These are phyloP conservation scores for Prunus salicina DNA, from an alignment of 306 rosid species.

Conservation along the genomic window DNA sequence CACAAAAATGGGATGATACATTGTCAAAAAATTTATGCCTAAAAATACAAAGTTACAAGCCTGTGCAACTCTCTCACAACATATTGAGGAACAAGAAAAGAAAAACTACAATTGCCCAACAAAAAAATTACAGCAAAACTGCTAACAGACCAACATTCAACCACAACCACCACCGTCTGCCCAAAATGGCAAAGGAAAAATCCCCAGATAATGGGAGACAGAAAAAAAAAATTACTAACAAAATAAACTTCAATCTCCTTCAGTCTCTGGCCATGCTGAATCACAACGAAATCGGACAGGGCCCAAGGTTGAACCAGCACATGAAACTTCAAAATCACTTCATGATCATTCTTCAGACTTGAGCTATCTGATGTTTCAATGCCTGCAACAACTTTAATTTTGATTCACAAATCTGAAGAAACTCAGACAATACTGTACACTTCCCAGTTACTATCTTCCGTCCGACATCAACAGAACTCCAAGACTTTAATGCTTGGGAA, in stretches of 20 bases:
- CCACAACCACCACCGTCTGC: not conserved
- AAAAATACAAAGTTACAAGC: conserved; percentile 5
- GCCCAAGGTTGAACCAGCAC: not conserved
- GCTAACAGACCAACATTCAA: conserved; percentile 8
- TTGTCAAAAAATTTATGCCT: conserved; percentile 7
- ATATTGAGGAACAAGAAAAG: not conserved
- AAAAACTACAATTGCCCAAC: not conserved
- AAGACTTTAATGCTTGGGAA: conserved; percentile 59
- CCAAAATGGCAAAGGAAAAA: not conserved
- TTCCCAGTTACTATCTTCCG: conserved; percentile 74
- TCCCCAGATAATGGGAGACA: not conserved
- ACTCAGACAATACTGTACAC: conserved; percentile 46
- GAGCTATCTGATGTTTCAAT: conserved; percentile 66
- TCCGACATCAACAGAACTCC: conserved; percentile 71
- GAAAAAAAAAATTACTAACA: not conserved
- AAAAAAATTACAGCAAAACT: not conserved
- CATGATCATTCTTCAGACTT: conserved; percentile 39
- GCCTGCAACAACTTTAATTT: conserved; percentile 52
- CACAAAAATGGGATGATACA: conserved; percentile 11
- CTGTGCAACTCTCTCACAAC: not conserved
- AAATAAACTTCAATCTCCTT: not conserved
- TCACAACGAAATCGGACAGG: not conserved
- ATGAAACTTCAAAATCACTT: not conserved
- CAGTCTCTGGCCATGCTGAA: not conserved
- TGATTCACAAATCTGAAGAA: conserved; percentile 60